Conservation (phyloP, 352 stramenopile species). For the Globisporangium apiculatum region DNA sequence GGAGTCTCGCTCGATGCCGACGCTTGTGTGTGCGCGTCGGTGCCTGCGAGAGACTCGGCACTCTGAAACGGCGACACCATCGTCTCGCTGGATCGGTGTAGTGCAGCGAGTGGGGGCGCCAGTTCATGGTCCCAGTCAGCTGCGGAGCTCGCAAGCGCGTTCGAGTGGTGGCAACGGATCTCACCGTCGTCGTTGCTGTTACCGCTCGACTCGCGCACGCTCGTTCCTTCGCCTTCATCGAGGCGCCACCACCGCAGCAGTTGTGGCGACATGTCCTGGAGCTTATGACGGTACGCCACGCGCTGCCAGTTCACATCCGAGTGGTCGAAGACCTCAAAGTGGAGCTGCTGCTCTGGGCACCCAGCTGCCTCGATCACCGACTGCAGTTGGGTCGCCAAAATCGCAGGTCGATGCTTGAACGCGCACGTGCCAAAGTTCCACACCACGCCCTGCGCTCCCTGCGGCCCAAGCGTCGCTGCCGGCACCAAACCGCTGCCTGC, state of each 20-base stretch:
- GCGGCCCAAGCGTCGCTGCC: slow-evolving; percentile 33
- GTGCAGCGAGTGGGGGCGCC: slow-evolving; percentile 19
- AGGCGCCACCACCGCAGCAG: slow-evolving; percentile 58
- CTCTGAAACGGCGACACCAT: slow-evolving; percentile 17
- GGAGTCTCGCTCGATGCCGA: neutral
- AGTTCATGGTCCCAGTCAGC: slow-evolving; percentile 7
- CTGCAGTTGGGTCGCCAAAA: slow-evolving; percentile 12
- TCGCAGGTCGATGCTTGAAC: slow-evolving; percentile 38
- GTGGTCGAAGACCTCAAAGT: slow-evolving; percentile 62
- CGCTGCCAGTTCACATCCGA: slow-evolving; percentile 39
- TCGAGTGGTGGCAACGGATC: too few relatives aligned
- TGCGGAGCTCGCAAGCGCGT: too few relatives aligned
- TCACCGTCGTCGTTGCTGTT: slow-evolving; percentile 15
- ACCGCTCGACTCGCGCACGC: slow-evolving; percentile 33
- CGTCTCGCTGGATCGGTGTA: slow-evolving; percentile 20
- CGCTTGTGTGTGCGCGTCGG: neutral
- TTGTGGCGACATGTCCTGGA: slow-evolving; percentile 44
- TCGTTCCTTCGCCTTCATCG: slow-evolving; percentile 35
- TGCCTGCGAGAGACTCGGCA: neutral
- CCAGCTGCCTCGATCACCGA: slow-evolving; percentile 27
- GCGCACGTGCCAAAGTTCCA: slow-evolving; percentile 68
- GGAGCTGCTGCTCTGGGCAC: slow-evolving; percentile 17
- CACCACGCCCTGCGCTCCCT: slow-evolving; percentile 50
- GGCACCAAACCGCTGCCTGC: slow-evolving; percentile 13
- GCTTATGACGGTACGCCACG: slow-evolving; percentile 50